A percentile compares a stretch with the other conserved stretches of the same genome.
Conservation (phyloP, 441 rosid genomes). For the Syzygium syzygioides region DNA sequence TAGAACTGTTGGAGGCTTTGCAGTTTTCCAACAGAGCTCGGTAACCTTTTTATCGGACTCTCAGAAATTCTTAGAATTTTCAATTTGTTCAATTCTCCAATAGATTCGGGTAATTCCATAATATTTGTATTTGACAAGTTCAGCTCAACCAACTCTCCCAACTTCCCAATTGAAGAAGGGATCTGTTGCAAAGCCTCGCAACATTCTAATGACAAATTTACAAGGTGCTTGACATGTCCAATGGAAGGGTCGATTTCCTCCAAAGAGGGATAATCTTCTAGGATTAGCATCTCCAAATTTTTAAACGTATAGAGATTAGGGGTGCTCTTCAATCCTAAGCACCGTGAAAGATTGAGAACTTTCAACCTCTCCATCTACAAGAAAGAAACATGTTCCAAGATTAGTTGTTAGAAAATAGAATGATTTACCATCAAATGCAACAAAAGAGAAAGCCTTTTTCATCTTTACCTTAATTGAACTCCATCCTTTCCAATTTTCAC, state of each 20-base stretch:
- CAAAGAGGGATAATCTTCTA: accelerated
- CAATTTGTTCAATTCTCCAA: too few species aligned
- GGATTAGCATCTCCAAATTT: not conserved
- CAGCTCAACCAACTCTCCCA: not conserved
- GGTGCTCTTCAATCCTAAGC: accelerated
- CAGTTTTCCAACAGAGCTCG: too few species aligned
- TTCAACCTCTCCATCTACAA: not conserved
- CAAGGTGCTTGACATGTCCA: not conserved
- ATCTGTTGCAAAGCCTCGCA: too few species aligned
- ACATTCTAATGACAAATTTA: too few species aligned
- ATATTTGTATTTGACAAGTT: accelerated
- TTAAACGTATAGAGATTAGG: not conserved
- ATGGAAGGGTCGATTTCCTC: not conserved
- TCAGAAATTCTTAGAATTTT: accelerated
- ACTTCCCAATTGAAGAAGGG: not conserved
- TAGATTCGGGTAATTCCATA: too few species aligned
- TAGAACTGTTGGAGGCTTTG: accelerated
- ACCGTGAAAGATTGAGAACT: accelerated
- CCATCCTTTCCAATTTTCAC: not conserved
- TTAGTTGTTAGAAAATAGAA: too few species aligned
- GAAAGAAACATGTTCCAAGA: not conserved
- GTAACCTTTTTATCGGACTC: accelerated
- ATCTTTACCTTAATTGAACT: not conserved
- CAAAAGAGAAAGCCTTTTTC: not conserved
- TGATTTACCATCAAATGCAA: not conserved